Percentiles rank a stretch among this genome's conserved stretches.
Conservation (phyloP, 2,329 filamentous ascomycete species). For the Trichoderma arundinaceum region DNA sequence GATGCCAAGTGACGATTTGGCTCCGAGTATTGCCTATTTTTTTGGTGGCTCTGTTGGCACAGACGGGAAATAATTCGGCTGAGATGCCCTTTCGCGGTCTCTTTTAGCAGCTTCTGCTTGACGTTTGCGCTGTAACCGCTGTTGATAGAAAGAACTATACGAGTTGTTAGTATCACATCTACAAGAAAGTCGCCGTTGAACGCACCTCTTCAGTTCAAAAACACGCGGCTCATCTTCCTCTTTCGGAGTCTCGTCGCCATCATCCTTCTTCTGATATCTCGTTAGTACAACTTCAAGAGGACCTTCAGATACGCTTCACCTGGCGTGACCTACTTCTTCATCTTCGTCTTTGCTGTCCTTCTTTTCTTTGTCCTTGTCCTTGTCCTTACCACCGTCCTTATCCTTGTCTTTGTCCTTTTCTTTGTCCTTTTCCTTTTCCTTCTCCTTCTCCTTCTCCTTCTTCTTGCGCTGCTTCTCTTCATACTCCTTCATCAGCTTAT, state of each 20-base stretch:
- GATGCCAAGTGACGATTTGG: neutral
- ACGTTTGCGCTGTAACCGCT: slow-evolving; percentile 75
- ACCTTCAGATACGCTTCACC: slow-evolving; percentile 35
- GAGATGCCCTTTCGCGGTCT: slow-evolving; percentile 78
- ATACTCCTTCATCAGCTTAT: slow-evolving; percentile 75
- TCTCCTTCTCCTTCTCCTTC: slow-evolving; percentile 68
- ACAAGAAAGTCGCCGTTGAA: neutral
- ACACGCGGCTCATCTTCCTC: slow-evolving; percentile 78
- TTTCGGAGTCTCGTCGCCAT: slow-evolving; percentile 33
- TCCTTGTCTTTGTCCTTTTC: slow-evolving; percentile 51
- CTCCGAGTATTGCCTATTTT: slow-evolving; percentile 32
- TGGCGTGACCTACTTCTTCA: slow-evolving; percentile 32
- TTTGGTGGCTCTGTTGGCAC: slow-evolving; percentile 70
- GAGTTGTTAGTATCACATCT: neutral
- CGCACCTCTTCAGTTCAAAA: slow-evolving; percentile 81
- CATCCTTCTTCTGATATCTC: slow-evolving; percentile 40
- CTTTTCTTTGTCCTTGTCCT: slow-evolving; percentile 43
- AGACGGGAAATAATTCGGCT: slow-evolving; percentile 82
- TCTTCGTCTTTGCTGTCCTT: slow-evolving; percentile 45
- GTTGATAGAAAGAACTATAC: slow-evolving; percentile 79
- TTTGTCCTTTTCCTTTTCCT: slow-evolving; percentile 54
- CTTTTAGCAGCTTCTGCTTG: slow-evolving; percentile 65
- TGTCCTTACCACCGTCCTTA: slow-evolving; percentile 47
- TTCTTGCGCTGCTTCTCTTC: slow-evolving; percentile 73
- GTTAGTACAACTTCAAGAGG: slow-evolving; percentile 34